Base-by-base conservation (phyloP, 73 alveolate genomes). In the Paramecium bursaria region DNA sequence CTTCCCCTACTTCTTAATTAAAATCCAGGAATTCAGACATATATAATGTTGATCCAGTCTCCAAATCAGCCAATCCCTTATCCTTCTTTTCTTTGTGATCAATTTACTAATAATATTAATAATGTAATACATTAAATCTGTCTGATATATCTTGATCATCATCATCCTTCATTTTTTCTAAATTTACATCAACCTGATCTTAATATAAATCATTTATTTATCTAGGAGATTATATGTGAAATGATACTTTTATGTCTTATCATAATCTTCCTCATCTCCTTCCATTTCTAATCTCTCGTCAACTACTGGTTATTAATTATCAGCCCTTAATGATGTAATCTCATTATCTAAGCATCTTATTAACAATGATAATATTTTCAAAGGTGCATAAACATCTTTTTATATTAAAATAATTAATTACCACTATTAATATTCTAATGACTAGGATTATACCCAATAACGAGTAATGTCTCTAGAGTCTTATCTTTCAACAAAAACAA, bases 381-480 rank as follows among this genome's bases (percentile, higher is more conserved):
- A 94, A 17, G 99, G 99, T 14, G 99, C 99, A 86, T 92, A 92
- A 14, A 95, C 98, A 61, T 96, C 99, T 75, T 33, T 6, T n/a
- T 25, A 10, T 42, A 42, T 73, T 3, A 50, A 7, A 26, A 23
- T 14, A 15, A 2, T 10, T 48, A 25, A 29, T 51, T 75, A 75
- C 88, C 89, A 19, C 94, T 91, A 17, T 95, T 91, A 9, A 95
- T 93, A 27, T 90, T 92, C 21, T 94, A 75, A 87, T 96, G 99
- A 27, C 97, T 90, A 3, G 99, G 99, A 79, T 96, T 96, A 87
- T 93, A 96, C 13, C 98, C 98, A 85, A 96, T 95, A 13, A 95
- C 99, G 90, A 90, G 85, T 26, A 95, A 80, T 42, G 92, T 86
- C 60, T 95, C 99, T 27, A 95, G 90, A 30, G 95, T 89, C 10